These are phyloP conservation scores for Pseudocohnilembus persalinus DNA, from an alignment of 169 alveolate species.

Conservation along the genomic window DNA sequence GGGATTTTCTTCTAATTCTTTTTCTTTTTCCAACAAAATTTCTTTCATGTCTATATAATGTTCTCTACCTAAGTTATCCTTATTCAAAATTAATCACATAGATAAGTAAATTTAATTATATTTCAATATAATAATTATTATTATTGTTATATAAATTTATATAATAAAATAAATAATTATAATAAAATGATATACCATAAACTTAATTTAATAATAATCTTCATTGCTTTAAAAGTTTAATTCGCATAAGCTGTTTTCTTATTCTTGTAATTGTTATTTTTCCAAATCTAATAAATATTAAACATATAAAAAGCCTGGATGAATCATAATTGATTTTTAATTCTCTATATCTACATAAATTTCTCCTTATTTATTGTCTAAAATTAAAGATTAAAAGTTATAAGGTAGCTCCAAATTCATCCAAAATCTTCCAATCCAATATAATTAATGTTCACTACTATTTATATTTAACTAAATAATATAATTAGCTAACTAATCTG, in stretches of 20 bases:
- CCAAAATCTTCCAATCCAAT: neutral
- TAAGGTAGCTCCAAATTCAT: neutral
- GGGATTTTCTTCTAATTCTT: neutral
- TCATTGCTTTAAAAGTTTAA: neutral
- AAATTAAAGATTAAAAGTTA: no score
- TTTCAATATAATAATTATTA: no score
- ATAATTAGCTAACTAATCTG: neutral
- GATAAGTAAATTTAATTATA: no score
- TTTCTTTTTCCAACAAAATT: neutral
- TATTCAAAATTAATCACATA: no score
- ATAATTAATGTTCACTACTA: neutral
- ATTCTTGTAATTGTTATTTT: neutral
- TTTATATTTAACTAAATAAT: no score
- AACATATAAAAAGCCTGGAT: neutral
- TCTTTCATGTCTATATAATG: neutral
- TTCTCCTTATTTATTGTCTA: neutral
- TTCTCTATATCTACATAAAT: neutral
- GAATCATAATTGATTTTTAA: neutral
- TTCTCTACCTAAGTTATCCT: neutral
- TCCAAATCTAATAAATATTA: no score
- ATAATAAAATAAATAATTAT: no score
- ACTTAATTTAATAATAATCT: neutral
- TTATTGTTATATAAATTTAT: no score
- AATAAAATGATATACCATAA: neutral
- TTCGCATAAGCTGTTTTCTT: neutral